Base-by-base conservation (phyloP, 2,329 filamentous ascomycete genomes). In the Verruconis gallopava region DNA sequence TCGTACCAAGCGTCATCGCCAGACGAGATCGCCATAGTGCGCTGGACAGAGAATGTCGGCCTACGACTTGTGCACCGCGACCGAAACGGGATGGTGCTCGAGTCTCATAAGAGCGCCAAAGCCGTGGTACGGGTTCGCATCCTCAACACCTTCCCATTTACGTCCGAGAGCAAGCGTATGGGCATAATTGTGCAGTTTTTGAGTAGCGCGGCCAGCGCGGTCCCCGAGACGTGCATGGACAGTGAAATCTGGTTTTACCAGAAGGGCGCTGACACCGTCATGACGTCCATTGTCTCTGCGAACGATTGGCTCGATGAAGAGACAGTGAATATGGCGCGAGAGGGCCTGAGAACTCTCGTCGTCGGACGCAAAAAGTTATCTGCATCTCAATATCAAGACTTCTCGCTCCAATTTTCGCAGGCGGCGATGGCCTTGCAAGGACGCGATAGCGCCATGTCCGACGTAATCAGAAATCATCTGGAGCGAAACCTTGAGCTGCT, bases 271-370 rank as follows among this genome's bases (percentile, higher is more conserved):
- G 93, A 98, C 58, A 96, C 91, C 0, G 89, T 98, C 48, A 98
- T 98, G 93, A 76, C 80, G n/a, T 73, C 80, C 3, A 96, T 98
- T 49, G 91, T 98, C 25, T 85, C 82, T 5, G 77, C 88, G 14
- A 98, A 96, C 55, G 91, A 98, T 64, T 98, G 91, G 93, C 76
- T 98, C 0, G 91, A 98, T 51, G 91, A 98, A 60, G 91, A 98
- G 60, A 96, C 91, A 0, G 85, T 85, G n/a, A 98, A 98, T 58
- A 98, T 98, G 93, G 93, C 93, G 4, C 79, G 91, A 37, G 93
- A 98, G 67, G 91, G 91, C 30, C 68, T 98, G 38, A 80, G 91
- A 44, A 98, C 91, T 1, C 71, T 98, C 4, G 91, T 98, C 4
- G 82, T 98, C 19, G 93, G 91, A n/a, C 77, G 93, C 37, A 94